A percentile compares a stretch with the other conserved stretches of the same genome.
These are phyloP conservation scores for Debaryomycetaceae sp. DNA, from an alignment of 1,139 yeast genomes.

Conservation along the genomic window DNA sequence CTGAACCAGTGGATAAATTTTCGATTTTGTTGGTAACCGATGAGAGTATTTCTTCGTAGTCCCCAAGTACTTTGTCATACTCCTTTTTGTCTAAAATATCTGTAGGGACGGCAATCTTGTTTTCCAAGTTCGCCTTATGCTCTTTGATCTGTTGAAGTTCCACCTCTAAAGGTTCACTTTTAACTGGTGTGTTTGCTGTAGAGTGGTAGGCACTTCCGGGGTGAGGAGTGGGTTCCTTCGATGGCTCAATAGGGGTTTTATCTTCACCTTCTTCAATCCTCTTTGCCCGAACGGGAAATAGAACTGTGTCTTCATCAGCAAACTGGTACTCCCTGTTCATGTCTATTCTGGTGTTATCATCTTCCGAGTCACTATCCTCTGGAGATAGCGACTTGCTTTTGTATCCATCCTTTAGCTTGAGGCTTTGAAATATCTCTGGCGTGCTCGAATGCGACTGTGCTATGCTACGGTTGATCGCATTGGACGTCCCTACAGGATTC, in stretches of 20 bases:
- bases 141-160: conserved; percentile 26
- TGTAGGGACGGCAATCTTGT: conserved; percentile 27
- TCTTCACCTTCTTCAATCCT: conserved; percentile 15
- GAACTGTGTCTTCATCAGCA: conserved; percentile 43
- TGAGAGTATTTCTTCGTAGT: conserved; percentile 29
- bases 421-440: conserved; percentile 38
- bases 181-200: conserved; percentile 29
- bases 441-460: conserved; percentile 28
- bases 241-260: background rate
- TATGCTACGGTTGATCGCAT: conserved; percentile 15
- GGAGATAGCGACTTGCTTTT: conserved; percentile 8
- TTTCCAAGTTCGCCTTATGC: conserved; percentile 29
- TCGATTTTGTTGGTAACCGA: conserved; percentile 24
- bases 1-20: conserved; percentile 15
- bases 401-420: background rate
- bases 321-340: conserved; percentile 59
- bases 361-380: conserved; percentile 26
- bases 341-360: conserved; percentile 48
- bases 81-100: conserved; percentile 33
- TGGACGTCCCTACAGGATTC: conserved; percentile 14
- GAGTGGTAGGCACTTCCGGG: conserved; percentile 10
- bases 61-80: conserved; percentile 26
- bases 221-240: conserved; percentile 12
- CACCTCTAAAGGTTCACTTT: conserved; percentile 30
- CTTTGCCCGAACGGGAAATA: conserved; percentile 44